Percentiles rank a stretch among this genome's conserved stretches.
These are phyloP conservation scores for Kodamaea derodonti DNA, from an alignment of 1,139 yeast species.

Conservation along the genomic window DNA sequence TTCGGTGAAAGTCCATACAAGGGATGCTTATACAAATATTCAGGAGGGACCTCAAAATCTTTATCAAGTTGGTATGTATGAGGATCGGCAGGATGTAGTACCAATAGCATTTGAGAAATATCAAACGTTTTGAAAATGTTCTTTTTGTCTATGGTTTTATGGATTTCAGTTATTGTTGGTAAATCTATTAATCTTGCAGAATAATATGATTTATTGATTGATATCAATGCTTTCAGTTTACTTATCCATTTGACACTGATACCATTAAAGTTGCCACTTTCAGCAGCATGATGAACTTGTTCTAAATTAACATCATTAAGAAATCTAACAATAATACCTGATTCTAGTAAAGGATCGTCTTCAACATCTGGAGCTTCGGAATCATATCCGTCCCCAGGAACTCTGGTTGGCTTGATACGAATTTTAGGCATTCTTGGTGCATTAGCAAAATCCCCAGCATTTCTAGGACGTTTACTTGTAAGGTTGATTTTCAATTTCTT, in stretches of 20 bases:
- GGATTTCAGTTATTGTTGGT: slow-evolving; percentile 85
- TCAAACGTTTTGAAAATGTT: slow-evolving; percentile 86
- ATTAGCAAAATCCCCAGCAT: slow-evolving; percentile 4
- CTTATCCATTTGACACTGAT: slow-evolving; percentile 80
- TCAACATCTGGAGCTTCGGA: slow-evolving; percentile 96
- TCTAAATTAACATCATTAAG: slow-evolving; percentile 77
- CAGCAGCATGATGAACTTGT: slow-evolving; percentile 73
- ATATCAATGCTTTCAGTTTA: slow-evolving; percentile 67
- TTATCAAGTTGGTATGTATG: slow-evolving; percentile 24
- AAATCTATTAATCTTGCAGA: slow-evolving; percentile 85
- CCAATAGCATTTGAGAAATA: slow-evolving; percentile 79
- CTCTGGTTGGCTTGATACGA: slow-evolving; percentile 75
- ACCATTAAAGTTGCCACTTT: slow-evolving; percentile 73
- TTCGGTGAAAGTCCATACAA: slow-evolving; percentile 40
- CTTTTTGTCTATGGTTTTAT: slow-evolving; percentile 85
- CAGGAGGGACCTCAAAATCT: slow-evolving; percentile 41
- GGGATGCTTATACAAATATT: slow-evolving; percentile 40
- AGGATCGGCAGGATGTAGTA: slow-evolving; percentile 58
- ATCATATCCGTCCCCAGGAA: slow-evolving; percentile 95
- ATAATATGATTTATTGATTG: slow-evolving; percentile 53
- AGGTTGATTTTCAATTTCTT: slow-evolving; percentile 22
- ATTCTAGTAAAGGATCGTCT: slow-evolving; percentile 90
- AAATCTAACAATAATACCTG: slow-evolving; percentile 77
- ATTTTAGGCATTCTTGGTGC: slow-evolving; percentile 18
- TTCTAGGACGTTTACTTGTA: slow-evolving; percentile 8